Percentiles rank a stretch among this genome's conserved stretches.
Evolutionary conservation across 768 basidiomycete species (phyloP).

Genomic region (Suillus luteus): DNA sequence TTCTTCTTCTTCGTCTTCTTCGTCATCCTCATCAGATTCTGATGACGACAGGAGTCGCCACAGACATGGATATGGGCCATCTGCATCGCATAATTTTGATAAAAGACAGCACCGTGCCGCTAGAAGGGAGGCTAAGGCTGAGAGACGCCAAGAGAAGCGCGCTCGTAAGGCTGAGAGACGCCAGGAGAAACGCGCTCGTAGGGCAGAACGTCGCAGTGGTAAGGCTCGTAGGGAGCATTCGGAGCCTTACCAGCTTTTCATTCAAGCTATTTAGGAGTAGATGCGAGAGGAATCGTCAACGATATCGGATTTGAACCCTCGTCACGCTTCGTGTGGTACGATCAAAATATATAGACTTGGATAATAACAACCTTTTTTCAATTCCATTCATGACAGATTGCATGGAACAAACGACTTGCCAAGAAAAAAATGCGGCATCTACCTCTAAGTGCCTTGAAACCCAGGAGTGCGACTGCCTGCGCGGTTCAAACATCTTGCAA

Average conservation of each 20-base stretch:
- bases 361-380: not conserved
- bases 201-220: constrained; percentile 18
- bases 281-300: not conserved
- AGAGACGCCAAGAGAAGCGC: constrained; percentile 19
- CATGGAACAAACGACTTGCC: not conserved
- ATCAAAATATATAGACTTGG: not conserved
- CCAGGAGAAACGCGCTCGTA: constrained; percentile 15
- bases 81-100: constrained; percentile 8
- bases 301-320: not conserved
- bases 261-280: constrained; percentile 12
- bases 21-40: constrained; percentile 14
- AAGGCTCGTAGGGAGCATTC: constrained; percentile 21
- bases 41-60: constrained; percentile 11
- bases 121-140: constrained; percentile 15
- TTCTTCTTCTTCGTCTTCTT: constrained; percentile 9
- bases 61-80: not conserved
- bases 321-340: not conserved
- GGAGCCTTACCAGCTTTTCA: constrained; percentile 25
- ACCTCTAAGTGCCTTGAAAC: not conserved
- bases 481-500: not conserved
- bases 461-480: not conserved
- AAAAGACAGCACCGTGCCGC: constrained; percentile 13
- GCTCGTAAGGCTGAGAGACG: constrained; percentile 18
- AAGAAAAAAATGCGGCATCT: not conserved
- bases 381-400: not conserved